Base-by-base conservation (phyloP, 1,284 basidiomycete species). In the Moesziomyces globuligerus region DNA sequence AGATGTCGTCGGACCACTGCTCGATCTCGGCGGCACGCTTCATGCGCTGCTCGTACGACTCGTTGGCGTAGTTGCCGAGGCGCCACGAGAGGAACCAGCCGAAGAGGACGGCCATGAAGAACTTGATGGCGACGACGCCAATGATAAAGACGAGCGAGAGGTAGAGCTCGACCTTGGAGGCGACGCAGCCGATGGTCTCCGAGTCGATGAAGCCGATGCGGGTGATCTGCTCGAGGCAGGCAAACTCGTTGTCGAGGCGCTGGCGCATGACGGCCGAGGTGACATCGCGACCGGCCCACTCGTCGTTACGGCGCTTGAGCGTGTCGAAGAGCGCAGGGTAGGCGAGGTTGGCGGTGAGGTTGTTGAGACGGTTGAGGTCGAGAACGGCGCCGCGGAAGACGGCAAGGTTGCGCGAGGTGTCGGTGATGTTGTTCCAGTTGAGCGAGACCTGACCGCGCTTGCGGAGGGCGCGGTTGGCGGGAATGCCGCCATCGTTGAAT, bases 81-180 rank as follows among this genome's bases (percentile, higher is more conserved):
- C 89, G 89, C 90, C 91, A 94, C 21, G 91, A 93, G 81, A 93
- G 89, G 87, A 97, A 98, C 95, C 95, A 99, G 38, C 91, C 88
- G 84, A 98, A 99, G 81, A 93, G 86, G 76, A 98, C 91, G 39
- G 96, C 95, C 93, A 98, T 95, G 74, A 88, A 86, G 85, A 98
- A 99, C 66, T 94, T 93, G 84, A 97, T 94, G 53, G 88, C 86
- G 55, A 98, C 95, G 60, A 97, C 94, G 62, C 95, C 96, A 69
- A 97, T 90, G 83, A 99, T 98, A 87, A 98, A 96, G 73, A 95
- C 88, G 75, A 98, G 89, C 44, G 95, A 97, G 55, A 97, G 86
- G 83, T 95, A 96, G 60, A 98, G 89, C 39, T 98, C 94, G 64
- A 97, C 90, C 64, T 91, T 87, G 21, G 95, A 97, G 2, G 94